Evolutionary conservation across 2,329 filamentous ascomycete genomes (phyloP), one percentile per base, ranked within the genome.

Genomic region (Diaporthe sp.): DNA sequence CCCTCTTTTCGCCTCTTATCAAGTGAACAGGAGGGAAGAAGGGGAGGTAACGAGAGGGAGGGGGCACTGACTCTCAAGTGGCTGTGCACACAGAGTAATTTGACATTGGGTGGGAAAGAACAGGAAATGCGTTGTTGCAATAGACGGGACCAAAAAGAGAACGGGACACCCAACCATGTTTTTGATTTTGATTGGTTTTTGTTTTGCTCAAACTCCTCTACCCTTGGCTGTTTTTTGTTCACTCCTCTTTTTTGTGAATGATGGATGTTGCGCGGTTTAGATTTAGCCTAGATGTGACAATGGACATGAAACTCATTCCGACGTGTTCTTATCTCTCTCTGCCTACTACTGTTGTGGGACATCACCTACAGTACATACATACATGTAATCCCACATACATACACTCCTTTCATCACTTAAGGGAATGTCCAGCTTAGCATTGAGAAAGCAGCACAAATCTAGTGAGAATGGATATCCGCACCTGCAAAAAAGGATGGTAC

Each of bases 201-300:
- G n/a, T 42, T 55, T 19, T 25, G 4, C 34, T 34, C 34, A 34
- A n/a, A n/a, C 57, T 60, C 15, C 10, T 39, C 34, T 61, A 7
- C 46, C 22, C 22, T 39, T 37, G 25, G 28, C 6, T 28, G 44
- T 28, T 57, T 65, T 46, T 46, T 34, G 42, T 42, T 34, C 12
- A 19, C 31, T 46, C 44, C 1, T 51, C 22, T 17, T 15, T n/a
- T 19, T 42, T 44, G 53, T 61, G 74, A 75, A 58, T 60, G 58
- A 60, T 67, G 51, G 53, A 17, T 17, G 44, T 49, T 71, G 37
- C 65, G 28, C 65, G 28, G 57, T 25, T 65, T 75, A 75, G 67
- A 75, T 67, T 58, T 44, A 72, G 73, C 58, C 57, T 72, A 72
- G 67, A 72, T 72, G 46, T 72, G 46, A 58, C 34, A 34, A 75